Base-by-base conservation (phyloP, 2,329 filamentous ascomycete genomes). In the Diaporthe citrichinensis region DNA sequence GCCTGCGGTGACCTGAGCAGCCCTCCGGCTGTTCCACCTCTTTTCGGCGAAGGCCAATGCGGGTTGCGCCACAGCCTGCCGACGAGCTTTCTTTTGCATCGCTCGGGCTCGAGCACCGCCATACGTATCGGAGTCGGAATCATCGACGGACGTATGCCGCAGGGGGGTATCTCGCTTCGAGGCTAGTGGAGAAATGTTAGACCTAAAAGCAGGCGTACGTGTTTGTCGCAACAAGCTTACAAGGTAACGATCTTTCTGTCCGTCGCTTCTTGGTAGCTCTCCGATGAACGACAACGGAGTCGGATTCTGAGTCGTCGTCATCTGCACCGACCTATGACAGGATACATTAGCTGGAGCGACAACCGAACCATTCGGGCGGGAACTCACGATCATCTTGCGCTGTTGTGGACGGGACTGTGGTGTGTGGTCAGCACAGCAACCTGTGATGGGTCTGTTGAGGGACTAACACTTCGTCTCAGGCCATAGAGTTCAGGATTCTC, bases 401-500 rank as follows among this genome's bases (percentile, higher is more conserved):
- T 91, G 90, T 74, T 87, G 87, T 59, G 90, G 89, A 72, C 90
- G 89, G 74, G 88, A 89, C 90, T 92, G 78, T n/a, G 12, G 41
- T 53, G 34, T 49, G 9, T 57, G 62, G 36, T 77, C 61, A 77
- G 76, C 74, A 46, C 44, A 15, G 31, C 55, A 59, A 25, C 23
- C 15, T 41, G 57, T 10, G 23, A 25, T 10, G 39, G 20, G 31
- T 49, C 34, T 31, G 23, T 20, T 44, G 41, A 34, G 14, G 51
- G 34, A 77, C 75, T 78, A 92, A 97, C 96, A 87, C 97, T 99
- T 86, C 97, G 92, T 80, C 97, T 92, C 79, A 99, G 89, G 65
- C 97, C 97, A 87, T 98, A 99, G 12, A 99, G 88, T 85, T 98
- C 95, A 59, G 97, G 97, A 81, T 99, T 98, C 81, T 95, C 94